phyloP scores from a whole-genome alignment of 305 asterid genomes.

The Ajuga reptans region DNA sequence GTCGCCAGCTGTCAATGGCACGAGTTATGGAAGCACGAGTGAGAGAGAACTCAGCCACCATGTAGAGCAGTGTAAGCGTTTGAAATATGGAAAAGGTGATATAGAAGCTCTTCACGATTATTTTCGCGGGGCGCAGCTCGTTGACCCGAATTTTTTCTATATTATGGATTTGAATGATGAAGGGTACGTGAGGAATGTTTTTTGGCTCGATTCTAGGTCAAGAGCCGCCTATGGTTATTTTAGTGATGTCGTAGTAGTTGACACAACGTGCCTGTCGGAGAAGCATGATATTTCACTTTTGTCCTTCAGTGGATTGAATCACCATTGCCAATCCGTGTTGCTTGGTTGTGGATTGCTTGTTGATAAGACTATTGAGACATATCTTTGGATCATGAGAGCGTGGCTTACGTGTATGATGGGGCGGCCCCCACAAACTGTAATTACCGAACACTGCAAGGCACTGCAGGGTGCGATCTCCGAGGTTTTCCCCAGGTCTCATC shows the following conservation, averaged over 20 bases:
- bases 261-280: conserved; percentile 46
- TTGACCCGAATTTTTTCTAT: conserved; percentile 65
- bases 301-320: conserved; percentile 65
- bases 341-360: conserved; percentile 63
- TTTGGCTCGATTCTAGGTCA: conserved; percentile 76
- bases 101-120: conserved; percentile 37
- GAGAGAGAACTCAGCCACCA: conserved; percentile 35
- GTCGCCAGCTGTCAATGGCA: conserved; percentile 43
- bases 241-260: conserved; percentile 62
- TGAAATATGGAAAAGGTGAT: conserved; percentile 47
- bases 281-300: conserved; percentile 42
- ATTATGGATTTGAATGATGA: conserved; percentile 68
- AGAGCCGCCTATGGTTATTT: conserved; percentile 63
- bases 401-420: conserved; percentile 83
- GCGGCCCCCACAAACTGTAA: conserved; percentile 63
- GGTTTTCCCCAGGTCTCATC: conserved; percentile 72
- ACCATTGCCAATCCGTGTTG: conserved; percentile 54
- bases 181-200: conserved; percentile 61
- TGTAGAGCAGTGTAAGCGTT: conserved; percentile 29
- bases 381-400: conserved; percentile 70
- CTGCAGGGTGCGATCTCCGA: conserved; percentile 55
- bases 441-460: conserved; percentile 51
- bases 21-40: conserved; percentile 38
- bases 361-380: conserved; percentile 55
- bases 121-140: conserved; percentile 46